Base-by-base conservation (phyloP, 2,329 filamentous ascomycete genomes). In the Aschersonia sp. region DNA sequence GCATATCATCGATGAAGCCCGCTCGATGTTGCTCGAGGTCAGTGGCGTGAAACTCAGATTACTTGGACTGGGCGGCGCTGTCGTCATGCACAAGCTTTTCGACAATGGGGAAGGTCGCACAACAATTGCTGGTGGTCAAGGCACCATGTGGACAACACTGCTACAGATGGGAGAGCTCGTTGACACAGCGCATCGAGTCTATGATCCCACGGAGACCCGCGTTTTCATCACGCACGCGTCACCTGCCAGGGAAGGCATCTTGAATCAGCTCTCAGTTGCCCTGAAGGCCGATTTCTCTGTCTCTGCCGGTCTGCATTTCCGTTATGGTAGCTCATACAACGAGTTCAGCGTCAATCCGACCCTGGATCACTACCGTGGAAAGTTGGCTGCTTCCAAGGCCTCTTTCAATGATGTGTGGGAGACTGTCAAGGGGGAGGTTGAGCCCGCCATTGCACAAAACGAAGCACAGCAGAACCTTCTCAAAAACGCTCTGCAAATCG, bases 381-480 rank as follows among this genome's bases (percentile, higher is more conserved):
- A 98, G 74, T 81, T 98, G 47, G 90, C 92, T 46, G 92, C 92
- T 10, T 97, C 90, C 45, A 97, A 95, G 68, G 90, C 92, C 1
- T 97, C 92, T 0, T 98, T 98, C 72, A 95, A 94, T 62, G 92
- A 98, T 64, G 92, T 98, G 6, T 98, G 92, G 92, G 92, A 98
- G 66, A 98, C 92, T 1, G 92, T 98, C 58, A 95, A 94, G 69
- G 76, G 81, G 45, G 92, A 98, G 65, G 92, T 98, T 11, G 87
- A 95, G 69, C 85, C 90, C 29, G 92, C 90, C 5, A 94, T 98
- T 52, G 77, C 84, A 50, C 84, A 92, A 59, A 98, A 95, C 62
- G 87, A 94, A 57, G 87, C 87, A 1, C 92, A 98, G 62, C 87
- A 95, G 67, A 89, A 87, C 50, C 76, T 98, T 1, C 73, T 98